Percentiles rank a stretch among this genome's conserved stretches.
These are phyloP conservation scores for Pythium brachiatum DNA, from an alignment of 352 stramenopile genomes.

Conservation along the genomic window DNA sequence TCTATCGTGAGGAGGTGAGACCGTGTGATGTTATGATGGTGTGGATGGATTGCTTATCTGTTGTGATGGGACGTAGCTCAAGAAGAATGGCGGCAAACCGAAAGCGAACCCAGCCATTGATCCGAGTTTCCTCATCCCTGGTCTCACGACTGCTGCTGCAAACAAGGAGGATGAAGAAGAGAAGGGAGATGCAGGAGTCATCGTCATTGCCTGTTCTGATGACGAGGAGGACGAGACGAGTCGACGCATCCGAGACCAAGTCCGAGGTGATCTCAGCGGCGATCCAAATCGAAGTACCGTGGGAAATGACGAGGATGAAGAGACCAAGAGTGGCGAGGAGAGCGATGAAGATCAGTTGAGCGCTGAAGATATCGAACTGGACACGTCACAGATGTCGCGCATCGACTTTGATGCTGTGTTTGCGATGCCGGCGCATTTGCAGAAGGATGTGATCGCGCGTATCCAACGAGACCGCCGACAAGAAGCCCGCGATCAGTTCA, in stretches of 20 bases:
- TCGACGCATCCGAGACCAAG: background rate
- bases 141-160: background rate
- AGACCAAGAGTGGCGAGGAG: slow-evolving; percentile 22
- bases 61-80: slow-evolving; percentile 31
- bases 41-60: background rate
- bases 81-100: slow-evolving; percentile 45
- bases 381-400: slow-evolving; percentile 51
- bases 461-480: slow-evolving; percentile 86
- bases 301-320: slow-evolving; percentile 1
- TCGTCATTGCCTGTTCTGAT: slow-evolving; percentile 21
- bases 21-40: background rate
- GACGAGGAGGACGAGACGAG: slow-evolving; percentile 22
- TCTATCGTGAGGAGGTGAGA: slow-evolving; percentile 51
- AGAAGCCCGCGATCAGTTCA: slow-evolving; percentile 93
- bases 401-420: slow-evolving; percentile 89
- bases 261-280: background rate
- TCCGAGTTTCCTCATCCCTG: slow-evolving; percentile 53
- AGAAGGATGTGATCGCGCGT: slow-evolving; percentile 92
- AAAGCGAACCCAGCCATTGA: slow-evolving; percentile 38
- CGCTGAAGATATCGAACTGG: slow-evolving; percentile 59
- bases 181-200: slow-evolving; percentile 11
- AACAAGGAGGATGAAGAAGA: slow-evolving; percentile 22
- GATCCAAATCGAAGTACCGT: background rate
- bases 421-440: slow-evolving; percentile 80
- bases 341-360: slow-evolving; percentile 40